phyloP scores from a whole-genome alignment of 306 rosid genomes.

The Sesbania bispinosa region DNA sequence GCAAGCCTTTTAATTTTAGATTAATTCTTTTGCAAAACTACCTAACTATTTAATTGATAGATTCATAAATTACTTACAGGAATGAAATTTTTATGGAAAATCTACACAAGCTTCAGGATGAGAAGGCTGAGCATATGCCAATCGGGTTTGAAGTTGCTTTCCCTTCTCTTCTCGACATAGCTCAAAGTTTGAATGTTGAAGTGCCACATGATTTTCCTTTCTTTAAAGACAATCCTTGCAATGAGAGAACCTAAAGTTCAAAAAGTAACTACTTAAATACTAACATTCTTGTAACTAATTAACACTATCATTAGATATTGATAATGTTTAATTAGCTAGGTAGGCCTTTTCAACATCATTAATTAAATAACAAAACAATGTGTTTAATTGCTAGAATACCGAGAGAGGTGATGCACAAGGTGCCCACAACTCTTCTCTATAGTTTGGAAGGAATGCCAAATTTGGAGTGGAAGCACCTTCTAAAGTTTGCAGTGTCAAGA shows the following conservation, averaged over 20 bases:
- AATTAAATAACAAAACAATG: too few relatives aligned
- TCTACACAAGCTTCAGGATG: conserved; percentile 55
- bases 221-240: conserved; percentile 59
- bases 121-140: conserved; percentile 81
- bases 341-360: too few relatives aligned
- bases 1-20: too few relatives aligned
- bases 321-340: too few relatives aligned
- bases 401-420: conserved; percentile 77
- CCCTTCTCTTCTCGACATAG: conserved; percentile 76
- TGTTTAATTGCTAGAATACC: too few relatives aligned
- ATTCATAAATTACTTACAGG: too few relatives aligned
- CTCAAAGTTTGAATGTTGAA: conserved; percentile 51
- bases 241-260: too few relatives aligned
- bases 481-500: conserved; percentile 74
- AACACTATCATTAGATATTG: too few relatives aligned
- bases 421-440: conserved; percentile 83
- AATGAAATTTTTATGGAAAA: conserved; percentile 56
- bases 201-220: conserved; percentile 53
- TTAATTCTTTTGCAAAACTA: too few relatives aligned
- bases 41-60: too few relatives aligned
- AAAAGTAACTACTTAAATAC: too few relatives aligned
- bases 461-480: conserved; percentile 81
- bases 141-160: conserved; percentile 95
- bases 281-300: too few relatives aligned
- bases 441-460: conserved; percentile 93